These are phyloP conservation scores for Dictyostelium citrinum DNA, from an alignment of 78 protist species.

Conservation along the genomic window DNA sequence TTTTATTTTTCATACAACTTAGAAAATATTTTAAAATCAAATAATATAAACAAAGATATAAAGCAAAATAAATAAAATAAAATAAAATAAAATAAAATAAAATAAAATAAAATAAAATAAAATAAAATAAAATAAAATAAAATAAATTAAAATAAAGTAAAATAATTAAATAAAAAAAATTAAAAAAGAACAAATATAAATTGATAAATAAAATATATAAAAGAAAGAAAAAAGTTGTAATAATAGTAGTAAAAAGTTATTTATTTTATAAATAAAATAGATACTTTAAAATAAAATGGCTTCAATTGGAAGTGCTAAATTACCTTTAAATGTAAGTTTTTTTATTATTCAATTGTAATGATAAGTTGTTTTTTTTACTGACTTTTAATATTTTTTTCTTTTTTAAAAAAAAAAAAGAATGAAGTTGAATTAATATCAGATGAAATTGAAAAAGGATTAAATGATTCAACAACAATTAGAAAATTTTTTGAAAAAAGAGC, in stretches of 20 bases:
- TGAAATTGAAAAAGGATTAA: slow-evolving; percentile 53
- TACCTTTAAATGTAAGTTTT: not conserved
- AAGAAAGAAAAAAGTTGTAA: not conserved
- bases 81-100: no score
- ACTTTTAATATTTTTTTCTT: not conserved
- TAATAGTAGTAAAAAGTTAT: not conserved
- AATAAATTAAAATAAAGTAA: no score
- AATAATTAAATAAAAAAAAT: no score
- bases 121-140: no score
- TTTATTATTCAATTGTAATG: no score
- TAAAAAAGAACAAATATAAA: no score
- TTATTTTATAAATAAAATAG: not conserved
- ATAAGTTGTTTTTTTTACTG: no score
- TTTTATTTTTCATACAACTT: not conserved
- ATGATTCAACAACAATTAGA: slow-evolving; percentile 18
- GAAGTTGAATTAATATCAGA: slow-evolving; percentile 50
- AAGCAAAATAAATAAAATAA: no score
- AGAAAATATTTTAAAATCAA: not conserved
- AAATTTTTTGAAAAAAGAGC: slow-evolving; percentile 51
- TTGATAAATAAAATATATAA: no score
- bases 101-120: no score
- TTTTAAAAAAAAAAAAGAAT: not conserved
- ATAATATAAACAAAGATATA: not conserved
- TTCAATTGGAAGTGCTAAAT: not conserved
- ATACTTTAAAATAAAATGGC: not conserved